Conservation (phyloP, 2,329 filamentous ascomycete species). For the Ceratocystiopsis brevicomis region DNA sequence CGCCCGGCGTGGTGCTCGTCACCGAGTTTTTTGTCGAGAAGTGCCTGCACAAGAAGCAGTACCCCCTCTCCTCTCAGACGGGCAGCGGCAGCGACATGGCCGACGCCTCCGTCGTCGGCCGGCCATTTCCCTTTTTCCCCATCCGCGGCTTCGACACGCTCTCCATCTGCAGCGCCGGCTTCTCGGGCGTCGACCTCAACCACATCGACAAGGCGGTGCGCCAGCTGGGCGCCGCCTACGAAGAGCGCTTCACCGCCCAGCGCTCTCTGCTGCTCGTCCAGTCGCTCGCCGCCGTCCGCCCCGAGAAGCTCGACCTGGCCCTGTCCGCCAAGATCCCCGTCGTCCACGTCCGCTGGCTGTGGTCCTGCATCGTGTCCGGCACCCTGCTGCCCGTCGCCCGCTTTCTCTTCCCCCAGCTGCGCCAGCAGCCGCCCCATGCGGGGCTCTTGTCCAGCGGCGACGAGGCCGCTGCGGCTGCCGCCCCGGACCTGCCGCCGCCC, state of each 20-base stretch:
- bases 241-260: slow-evolving; percentile 52
- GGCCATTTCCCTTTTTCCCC: slow-evolving; percentile 54
- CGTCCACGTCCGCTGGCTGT: slow-evolving; percentile 70
- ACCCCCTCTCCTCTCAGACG: slow-evolving; percentile 50
- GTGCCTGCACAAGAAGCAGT: slow-evolving; percentile 58
- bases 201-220: slow-evolving; percentile 63
- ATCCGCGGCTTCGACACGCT: slow-evolving; percentile 52
- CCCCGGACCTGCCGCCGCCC: slow-evolving; percentile 5
- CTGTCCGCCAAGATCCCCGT: slow-evolving; percentile 58
- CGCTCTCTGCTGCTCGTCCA: slow-evolving; percentile 66
- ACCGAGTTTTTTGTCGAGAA: slow-evolving; percentile 91
- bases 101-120: slow-evolving; percentile 50
- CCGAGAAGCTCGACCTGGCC: slow-evolving; percentile 65
- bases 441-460: not conserved
- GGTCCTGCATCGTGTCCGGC: slow-evolving; percentile 51
- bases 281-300: slow-evolving; percentile 33
- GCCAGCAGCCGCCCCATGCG: slow-evolving; percentile 11
- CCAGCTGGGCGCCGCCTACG: slow-evolving; percentile 63
- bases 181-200: slow-evolving; percentile 65
- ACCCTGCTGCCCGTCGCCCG: slow-evolving; percentile 24
- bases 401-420: slow-evolving; percentile 30
- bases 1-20: slow-evolving; percentile 32
- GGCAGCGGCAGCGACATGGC: slow-evolving; percentile 16
- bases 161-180: slow-evolving; percentile 62
- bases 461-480: slow-evolving; percentile 7